Evolutionary conservation across 108 stramenopile species (phyloP).

Genomic region (Skeletonema tropicum): DNA sequence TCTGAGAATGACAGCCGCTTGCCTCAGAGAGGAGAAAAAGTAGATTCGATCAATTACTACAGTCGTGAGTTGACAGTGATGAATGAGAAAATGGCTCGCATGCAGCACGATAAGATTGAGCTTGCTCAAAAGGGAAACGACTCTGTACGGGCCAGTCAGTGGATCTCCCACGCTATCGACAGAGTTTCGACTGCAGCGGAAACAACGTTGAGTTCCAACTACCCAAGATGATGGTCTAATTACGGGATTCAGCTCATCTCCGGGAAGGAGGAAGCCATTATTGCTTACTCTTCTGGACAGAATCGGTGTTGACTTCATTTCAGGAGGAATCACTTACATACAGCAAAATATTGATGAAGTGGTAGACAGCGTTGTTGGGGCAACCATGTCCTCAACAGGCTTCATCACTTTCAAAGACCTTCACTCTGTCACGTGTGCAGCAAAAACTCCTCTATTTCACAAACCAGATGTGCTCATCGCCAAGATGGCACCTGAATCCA

Average conservation of each 20-base stretch:
- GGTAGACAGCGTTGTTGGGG: slow-evolving; percentile 69
- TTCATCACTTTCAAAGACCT: slow-evolving; percentile 91
- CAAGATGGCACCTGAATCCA: slow-evolving; percentile 81
- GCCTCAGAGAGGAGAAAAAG: slow-evolving; percentile 45
- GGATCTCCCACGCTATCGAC: slow-evolving; percentile 56
- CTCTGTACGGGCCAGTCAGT: slow-evolving; percentile 54
- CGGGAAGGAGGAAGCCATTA: slow-evolving; percentile 28
- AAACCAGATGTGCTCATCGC: slow-evolving; percentile 71
- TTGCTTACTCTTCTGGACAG: slow-evolving; percentile 36
- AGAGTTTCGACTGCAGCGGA: slow-evolving; percentile 35
- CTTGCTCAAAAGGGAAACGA: slow-evolving; percentile 44
- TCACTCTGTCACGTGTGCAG: slow-evolving; percentile 71
- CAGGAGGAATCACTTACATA: slow-evolving; percentile 27
- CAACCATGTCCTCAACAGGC: slow-evolving; percentile 86
- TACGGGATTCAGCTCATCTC: slow-evolving; percentile 21
- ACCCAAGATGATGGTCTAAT: slow-evolving; percentile 41
- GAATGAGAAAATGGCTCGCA: slow-evolving; percentile 44
- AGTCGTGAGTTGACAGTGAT: slow-evolving; percentile 39
- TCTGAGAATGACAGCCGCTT: slow-evolving; percentile 3
- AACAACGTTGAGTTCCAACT: slow-evolving; percentile 29
- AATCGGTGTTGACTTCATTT: slow-evolving; percentile 46
- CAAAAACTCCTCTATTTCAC: slow-evolving; percentile 68
- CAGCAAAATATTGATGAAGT: slow-evolving; percentile 54
- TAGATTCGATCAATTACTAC: slow-evolving; percentile 61
- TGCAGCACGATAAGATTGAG: slow-evolving; percentile 51